phyloP scores from a whole-genome alignment of 805 yeast genomes.

The Ogataea nakhonphanomensis region DNA sequence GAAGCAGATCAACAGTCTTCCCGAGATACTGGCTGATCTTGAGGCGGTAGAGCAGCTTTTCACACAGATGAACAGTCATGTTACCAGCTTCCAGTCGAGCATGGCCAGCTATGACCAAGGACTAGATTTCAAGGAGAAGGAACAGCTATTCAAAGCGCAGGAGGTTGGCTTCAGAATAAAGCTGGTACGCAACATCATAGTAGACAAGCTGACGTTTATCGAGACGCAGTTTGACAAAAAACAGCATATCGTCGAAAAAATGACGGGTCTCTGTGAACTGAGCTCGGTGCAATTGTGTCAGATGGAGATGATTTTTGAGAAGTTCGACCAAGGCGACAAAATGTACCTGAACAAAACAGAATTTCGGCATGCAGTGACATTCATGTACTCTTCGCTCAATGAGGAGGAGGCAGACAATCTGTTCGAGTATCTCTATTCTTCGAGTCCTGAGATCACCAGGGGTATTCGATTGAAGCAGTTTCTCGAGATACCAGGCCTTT shows the following conservation, averaged over 20 bases:
- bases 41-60: slow-evolving; percentile 32
- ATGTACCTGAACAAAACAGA: slow-evolving; percentile 38
- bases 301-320: slow-evolving; percentile 42
- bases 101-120: slow-evolving; percentile 12
- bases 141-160: slow-evolving; percentile 22
- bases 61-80: neutral
- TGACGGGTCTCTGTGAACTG: slow-evolving; percentile 7
- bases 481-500: slow-evolving; percentile 21
- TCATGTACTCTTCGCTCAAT: slow-evolving; percentile 37
- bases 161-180: slow-evolving; percentile 38
- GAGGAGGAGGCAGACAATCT: slow-evolving; percentile 36
- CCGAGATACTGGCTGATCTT: slow-evolving; percentile 34
- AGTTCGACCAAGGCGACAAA: slow-evolving; percentile 36
- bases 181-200: slow-evolving; percentile 35
- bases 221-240: slow-evolving; percentile 36
- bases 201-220: slow-evolving; percentile 39
- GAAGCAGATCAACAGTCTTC: slow-evolving; percentile 35
- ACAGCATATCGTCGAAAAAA: slow-evolving; percentile 20
- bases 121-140: slow-evolving; percentile 8
- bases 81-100: too few species aligned
- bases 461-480: slow-evolving; percentile 30
- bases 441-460: slow-evolving; percentile 20
- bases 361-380: slow-evolving; percentile 41
- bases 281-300: slow-evolving; percentile 31
- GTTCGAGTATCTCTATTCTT: slow-evolving; percentile 31